phyloP scores from a whole-genome alignment of 73 alveolate genomes.

The Paramecium biaurelia region DNA sequence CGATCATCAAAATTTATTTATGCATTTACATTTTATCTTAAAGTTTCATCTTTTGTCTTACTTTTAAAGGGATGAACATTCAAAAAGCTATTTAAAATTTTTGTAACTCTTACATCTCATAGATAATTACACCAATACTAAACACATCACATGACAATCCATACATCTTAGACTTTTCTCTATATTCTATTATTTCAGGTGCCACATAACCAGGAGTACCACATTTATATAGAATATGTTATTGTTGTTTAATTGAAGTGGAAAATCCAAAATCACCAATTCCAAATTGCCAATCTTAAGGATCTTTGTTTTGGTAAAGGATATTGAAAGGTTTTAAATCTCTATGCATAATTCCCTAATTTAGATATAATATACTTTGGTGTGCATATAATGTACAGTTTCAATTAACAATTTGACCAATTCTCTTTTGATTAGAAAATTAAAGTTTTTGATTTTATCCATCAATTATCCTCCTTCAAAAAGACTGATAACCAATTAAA shows the following conservation, averaged over 20 bases:
- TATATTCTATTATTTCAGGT: conserved; percentile 25
- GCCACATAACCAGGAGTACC: conserved; percentile 57
- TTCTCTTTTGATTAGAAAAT: not conserved
- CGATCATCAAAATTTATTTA: not conserved
- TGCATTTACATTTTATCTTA: not conserved
- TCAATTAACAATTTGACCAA: not conserved
- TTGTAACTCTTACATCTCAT: conserved; percentile 10
- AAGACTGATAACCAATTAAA: not conserved
- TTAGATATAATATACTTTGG: not conserved
- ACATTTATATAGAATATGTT: conserved; percentile 36
- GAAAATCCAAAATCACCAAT: conserved; percentile 48
- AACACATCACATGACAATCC: not conserved
- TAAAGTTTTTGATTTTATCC: not conserved
- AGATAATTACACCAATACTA: conserved; percentile 18
- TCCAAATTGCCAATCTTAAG: not conserved
- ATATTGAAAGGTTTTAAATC: conserved; percentile 40
- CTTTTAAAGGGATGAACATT: not conserved
- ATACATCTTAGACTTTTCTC: conserved; percentile 4
- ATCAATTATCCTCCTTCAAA: conserved; percentile 2
- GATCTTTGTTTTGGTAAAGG: not conserved
- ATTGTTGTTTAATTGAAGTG: not conserved
- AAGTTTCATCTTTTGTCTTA: not conserved
- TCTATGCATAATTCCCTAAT: conserved; percentile 44
- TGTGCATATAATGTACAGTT: not conserved
- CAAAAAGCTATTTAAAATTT: not conserved